Evolutionary conservation across 2,329 filamentous ascomycete species (phyloP).

Genomic region (Colletotrichum neosansevieriae): DNA sequence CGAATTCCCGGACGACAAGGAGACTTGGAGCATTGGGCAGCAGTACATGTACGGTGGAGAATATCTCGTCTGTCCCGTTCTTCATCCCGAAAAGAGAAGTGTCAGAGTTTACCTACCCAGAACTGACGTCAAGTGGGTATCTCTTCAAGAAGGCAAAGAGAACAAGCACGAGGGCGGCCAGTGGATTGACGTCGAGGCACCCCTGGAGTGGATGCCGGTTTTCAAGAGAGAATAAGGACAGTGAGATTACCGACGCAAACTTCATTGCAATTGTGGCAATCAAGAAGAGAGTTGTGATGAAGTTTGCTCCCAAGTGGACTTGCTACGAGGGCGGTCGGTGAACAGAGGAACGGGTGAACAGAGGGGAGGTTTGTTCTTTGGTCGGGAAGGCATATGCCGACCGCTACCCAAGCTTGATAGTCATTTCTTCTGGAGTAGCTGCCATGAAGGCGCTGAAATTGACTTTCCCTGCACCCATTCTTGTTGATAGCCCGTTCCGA

Average conservation of each 20-base stretch:
- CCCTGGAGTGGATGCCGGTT: slow-evolving; percentile 41
- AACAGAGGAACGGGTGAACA: too few relatives aligned
- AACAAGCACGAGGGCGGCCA: slow-evolving; percentile 24
- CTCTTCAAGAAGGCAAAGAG: slow-evolving; percentile 22
- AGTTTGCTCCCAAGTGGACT: too few relatives aligned
- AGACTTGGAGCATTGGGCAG: slow-evolving; percentile 67
- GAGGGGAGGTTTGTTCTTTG: too few relatives aligned
- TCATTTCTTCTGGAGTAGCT: too few relatives aligned
- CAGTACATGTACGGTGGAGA: slow-evolving; percentile 74
- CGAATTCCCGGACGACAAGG: slow-evolving; percentile 68
- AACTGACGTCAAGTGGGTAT: slow-evolving; percentile 30
- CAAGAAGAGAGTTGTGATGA: too few relatives aligned
- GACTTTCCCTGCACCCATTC: too few relatives aligned
- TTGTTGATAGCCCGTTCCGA: too few relatives aligned
- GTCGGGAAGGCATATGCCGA: too few relatives aligned
- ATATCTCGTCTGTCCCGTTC: slow-evolving; percentile 69
- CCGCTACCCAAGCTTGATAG: too few relatives aligned
- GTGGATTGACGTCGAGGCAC: slow-evolving; percentile 38
- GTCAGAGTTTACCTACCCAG: slow-evolving; percentile 65
- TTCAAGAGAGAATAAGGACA: slow-evolving; percentile 21
- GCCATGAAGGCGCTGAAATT: too few relatives aligned
- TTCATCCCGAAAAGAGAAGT: slow-evolving; percentile 59
- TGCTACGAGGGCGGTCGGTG: too few relatives aligned
- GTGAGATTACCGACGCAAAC: background rate
- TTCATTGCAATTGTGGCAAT: background rate